Percentiles rank a stretch among this genome's conserved stretches.
phyloP scores from a whole-genome alignment of 495 filamentous ascomycete species.

The Friedmanniomyces endolithicus region DNA sequence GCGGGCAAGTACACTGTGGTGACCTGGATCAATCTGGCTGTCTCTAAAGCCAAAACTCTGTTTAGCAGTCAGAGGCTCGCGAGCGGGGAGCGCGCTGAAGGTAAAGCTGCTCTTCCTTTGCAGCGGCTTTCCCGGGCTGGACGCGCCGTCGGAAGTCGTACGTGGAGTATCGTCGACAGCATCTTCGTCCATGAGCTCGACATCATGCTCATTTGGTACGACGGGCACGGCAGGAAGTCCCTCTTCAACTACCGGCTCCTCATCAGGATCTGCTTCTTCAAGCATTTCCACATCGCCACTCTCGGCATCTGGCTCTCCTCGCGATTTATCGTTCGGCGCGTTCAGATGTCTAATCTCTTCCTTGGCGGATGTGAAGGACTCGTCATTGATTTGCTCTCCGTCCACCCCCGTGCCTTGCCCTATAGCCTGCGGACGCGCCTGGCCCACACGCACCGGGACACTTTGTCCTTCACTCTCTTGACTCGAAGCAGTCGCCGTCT shows the following conservation, averaged over 20 bases:
- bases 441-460: conserved; percentile 10
- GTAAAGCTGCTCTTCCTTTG: conserved; percentile 86
- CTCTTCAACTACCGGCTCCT: conserved; percentile 5
- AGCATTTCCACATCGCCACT: conserved; percentile 25
- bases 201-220: conserved; percentile 3
- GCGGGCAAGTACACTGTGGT: conserved; percentile 9
- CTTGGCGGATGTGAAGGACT: conserved; percentile 51
- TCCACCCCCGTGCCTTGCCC: conserved; percentile 13
- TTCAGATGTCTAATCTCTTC: conserved; percentile 40
- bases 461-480: conserved; percentile 21
- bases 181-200: conserved; percentile 26
- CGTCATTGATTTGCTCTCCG: conserved; percentile 27
- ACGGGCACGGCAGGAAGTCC: not conserved
- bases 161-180: conserved; percentile 44
- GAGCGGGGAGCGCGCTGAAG: conserved; percentile 81
- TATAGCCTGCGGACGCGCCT: conserved; percentile 21
- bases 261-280: conserved; percentile 7
- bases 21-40: conserved; percentile 61
- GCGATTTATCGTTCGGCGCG: conserved; percentile 21
- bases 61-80: conserved; percentile 67
- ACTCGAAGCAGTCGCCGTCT: conserved; percentile 12
- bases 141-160: conserved; percentile 51
- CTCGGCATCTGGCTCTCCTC: conserved; percentile 2
- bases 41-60: conserved; percentile 69
- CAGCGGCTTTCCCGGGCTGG: conserved; percentile 47